Conservation (phyloP, 1,284 basidiomycete species). For the Mycena sp. region DNA sequence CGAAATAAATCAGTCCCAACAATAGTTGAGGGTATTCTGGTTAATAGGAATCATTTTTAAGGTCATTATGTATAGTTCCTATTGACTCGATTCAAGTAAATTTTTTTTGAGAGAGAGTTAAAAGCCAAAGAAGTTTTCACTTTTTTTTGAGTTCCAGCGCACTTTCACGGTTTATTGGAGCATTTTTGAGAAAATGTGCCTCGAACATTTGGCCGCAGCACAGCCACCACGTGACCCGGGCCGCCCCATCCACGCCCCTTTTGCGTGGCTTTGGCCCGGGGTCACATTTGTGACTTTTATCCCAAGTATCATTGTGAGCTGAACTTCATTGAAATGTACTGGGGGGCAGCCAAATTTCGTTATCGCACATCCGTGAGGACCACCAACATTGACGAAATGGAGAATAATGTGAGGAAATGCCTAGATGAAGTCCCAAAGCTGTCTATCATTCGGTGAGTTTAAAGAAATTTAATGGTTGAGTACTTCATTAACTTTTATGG, state of each 20-base stretch:
- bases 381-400: conserved; percentile 19
- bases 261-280: not conserved
- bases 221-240: conserved; percentile 11
- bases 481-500: not conserved
- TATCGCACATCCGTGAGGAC: conserved; percentile 24
- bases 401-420: conserved; percentile 14
- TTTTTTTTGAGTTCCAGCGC: conserved; percentile 3
- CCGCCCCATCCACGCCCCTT: not conserved
- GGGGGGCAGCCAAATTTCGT: no score
- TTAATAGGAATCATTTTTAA: not conserved
- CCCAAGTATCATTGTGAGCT: no score
- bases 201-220: conserved; percentile 14
- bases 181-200: not conserved
- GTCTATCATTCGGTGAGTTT: conserved; percentile 7
- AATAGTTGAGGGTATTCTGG: not conserved
- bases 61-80: not conserved
- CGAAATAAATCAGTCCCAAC: not conserved
- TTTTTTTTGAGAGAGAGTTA: not conserved
- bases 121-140: not conserved
- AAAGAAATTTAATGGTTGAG: not conserved
- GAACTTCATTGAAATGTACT: no score
- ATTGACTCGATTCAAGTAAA: not conserved
- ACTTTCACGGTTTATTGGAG: not conserved
- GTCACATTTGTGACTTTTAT: no score
- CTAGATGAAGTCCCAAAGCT: conserved; percentile 23